These are phyloP conservation scores for Barnettozyma vustinii DNA, from an alignment of 805 yeast genomes.

Conservation along the genomic window DNA sequence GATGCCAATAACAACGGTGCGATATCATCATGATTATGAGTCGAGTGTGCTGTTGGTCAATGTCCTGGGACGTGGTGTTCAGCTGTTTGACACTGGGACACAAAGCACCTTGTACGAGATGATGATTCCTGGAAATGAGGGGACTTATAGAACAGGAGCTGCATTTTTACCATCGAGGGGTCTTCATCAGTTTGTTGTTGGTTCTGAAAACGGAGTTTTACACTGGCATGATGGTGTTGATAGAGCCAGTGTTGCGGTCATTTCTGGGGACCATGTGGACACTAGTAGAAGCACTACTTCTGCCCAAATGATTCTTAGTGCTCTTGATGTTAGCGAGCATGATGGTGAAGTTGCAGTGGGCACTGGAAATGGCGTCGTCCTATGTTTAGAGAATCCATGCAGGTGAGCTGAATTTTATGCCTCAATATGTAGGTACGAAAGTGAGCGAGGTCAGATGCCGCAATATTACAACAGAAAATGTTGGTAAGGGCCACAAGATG, in stretches of 20 bases:
- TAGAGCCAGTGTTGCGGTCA: not conserved
- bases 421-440: too few species aligned
- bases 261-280: not conserved
- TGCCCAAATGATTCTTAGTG: not conserved
- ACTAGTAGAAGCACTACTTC: not conserved
- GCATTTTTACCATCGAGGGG: slow-evolving; percentile 1
- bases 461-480: not conserved
- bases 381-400: not conserved
- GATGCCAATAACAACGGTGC: slow-evolving; percentile 10
- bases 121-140: not conserved
- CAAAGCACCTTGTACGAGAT: not conserved
- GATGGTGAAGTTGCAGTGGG: not conserved
- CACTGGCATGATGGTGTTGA: not conserved
- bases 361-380: not conserved
- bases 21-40: not conserved
- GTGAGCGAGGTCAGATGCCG: too few species aligned
- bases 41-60: slow-evolving; percentile 6
- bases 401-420: not conserved
- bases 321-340: not conserved
- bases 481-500: not conserved
- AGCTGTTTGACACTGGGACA: slow-evolving; percentile 4
- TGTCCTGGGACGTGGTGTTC: not conserved
- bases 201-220: slow-evolving; percentile 8
- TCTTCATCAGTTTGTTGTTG: slow-evolving; percentile 2
- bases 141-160: slow-evolving; percentile 11